Percentiles rank a stretch among this genome's conserved stretches.
Evolutionary conservation across 345 rosid species (phyloP).

Genomic region (Kandelia obovata): DNA sequence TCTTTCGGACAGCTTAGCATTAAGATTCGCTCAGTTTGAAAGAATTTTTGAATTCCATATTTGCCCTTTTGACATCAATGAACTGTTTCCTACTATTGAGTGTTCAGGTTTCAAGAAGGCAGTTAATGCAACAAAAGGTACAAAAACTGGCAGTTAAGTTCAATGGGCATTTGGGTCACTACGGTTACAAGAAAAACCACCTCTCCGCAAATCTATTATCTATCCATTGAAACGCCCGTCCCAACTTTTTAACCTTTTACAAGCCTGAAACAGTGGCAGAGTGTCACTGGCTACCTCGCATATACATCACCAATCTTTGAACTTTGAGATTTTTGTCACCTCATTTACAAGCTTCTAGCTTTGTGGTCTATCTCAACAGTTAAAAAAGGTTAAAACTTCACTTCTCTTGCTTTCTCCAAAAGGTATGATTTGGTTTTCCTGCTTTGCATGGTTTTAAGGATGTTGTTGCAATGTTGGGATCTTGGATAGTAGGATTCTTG

Average conservation of each 20-base stretch:
- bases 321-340: conserved; percentile 20
- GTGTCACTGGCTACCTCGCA: conserved; percentile 1
- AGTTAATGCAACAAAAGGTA: too few relatives aligned
- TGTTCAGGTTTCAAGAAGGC: conserved; percentile 5
- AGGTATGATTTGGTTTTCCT: conserved; percentile 20
- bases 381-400: conserved; percentile 10
- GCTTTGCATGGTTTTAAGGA: conserved; percentile 1
- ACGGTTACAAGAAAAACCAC: neutral
- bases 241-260: conserved; percentile 3
- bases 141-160: conserved; percentile 1
- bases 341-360: neutral
- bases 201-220: conserved; percentile 13
- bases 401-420: conserved; percentile 5
- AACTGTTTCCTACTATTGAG: neutral
- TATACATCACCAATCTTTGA: conserved; percentile 14
- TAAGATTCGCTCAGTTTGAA: neutral
- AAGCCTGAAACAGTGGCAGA: neutral
- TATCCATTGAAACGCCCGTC: conserved; percentile 23
- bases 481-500: neutral
- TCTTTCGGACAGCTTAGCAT: too few relatives aligned
- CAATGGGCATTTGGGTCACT: conserved; percentile 24
- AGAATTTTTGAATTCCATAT: neutral
- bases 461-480: conserved; percentile 2
- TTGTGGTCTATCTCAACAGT: conserved; percentile 11
- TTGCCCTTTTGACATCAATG: too few relatives aligned